These are phyloP conservation scores for Alternaria viburni DNA, from an alignment of 2,329 filamentous ascomycete genomes.

Conservation along the genomic window DNA sequence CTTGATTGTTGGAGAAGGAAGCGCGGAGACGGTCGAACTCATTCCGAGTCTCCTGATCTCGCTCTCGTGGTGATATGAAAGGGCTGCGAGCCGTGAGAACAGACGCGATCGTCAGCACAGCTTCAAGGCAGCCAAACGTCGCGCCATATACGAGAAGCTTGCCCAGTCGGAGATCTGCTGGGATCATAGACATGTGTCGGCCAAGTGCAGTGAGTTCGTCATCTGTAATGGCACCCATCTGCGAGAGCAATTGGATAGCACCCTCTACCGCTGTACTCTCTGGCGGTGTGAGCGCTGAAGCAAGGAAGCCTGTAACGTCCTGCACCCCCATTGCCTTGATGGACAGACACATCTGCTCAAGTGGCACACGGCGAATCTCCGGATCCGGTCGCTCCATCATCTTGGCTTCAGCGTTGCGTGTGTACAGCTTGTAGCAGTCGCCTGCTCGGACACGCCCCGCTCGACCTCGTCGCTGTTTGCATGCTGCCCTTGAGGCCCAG, in stretches of 20 bases:
- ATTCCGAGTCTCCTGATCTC: constrained; percentile 83
- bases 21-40: constrained; percentile 78
- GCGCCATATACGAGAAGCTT: constrained; percentile 96
- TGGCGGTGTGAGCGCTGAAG: constrained; percentile 86
- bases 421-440: constrained; percentile 94
- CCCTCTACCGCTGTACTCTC: constrained; percentile 84
- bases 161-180: constrained; percentile 87
- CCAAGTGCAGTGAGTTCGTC: constrained; percentile 89
- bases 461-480: constrained; percentile 90
- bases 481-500: constrained; percentile 92
- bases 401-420: constrained; percentile 76
- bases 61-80: constrained; percentile 82
- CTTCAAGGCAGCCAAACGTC: constrained; percentile 89
- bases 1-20: constrained; percentile 76
- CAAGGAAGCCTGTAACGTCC: constrained; percentile 81
- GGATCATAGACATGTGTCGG: constrained; percentile 91
- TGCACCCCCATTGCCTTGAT: constrained; percentile 93
- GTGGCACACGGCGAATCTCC: constrained; percentile 88
- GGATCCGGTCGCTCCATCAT: constrained; percentile 94
- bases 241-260: constrained; percentile 76
- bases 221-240: constrained; percentile 89
- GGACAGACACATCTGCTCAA: constrained; percentile 92
- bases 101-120: constrained; percentile 85
- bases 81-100: constrained; percentile 90
- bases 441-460: constrained; percentile 92